These are phyloP conservation scores for Cladosporium austrohemisphaericum DNA, from an alignment of 2,329 filamentous ascomycete genomes.

Conservation along the genomic window DNA sequence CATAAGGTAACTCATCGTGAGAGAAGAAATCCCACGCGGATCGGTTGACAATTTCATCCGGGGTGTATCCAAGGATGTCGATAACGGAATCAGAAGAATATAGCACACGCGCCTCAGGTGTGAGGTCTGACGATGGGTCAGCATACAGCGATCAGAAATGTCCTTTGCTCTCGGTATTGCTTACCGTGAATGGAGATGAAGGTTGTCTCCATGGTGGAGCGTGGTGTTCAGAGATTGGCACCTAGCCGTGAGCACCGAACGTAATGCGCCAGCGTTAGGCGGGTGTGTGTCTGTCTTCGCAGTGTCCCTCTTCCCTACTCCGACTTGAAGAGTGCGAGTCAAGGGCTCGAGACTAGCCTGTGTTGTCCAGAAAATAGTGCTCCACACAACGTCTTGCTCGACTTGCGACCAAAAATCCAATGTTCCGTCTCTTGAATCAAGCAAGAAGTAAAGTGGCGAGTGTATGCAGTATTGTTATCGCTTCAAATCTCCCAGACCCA, in stretches of 20 bases:
- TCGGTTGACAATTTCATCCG: constrained; percentile 69
- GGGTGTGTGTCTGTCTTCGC: too few relatives aligned
- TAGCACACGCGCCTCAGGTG: constrained; percentile 70
- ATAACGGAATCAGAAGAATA: constrained; percentile 80
- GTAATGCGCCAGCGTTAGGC: neutral
- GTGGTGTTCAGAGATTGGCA: neutral
- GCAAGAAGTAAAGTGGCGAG: too few relatives aligned
- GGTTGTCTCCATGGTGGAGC: constrained; percentile 45
- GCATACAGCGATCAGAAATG: neutral
- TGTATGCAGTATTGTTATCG: too few relatives aligned
- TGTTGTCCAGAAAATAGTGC: too few relatives aligned
- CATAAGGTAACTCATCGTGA: constrained; percentile 72
- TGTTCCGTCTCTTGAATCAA: constrained; percentile 5
- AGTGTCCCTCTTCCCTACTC: too few relatives aligned
- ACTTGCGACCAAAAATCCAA: too few relatives aligned
- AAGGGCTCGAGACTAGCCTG: too few relatives aligned
- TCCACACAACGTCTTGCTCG: too few relatives aligned
- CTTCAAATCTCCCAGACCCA: too few relatives aligned
- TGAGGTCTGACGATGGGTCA: constrained; percentile 55
- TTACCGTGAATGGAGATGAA: constrained; percentile 90
- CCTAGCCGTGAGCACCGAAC: neutral
- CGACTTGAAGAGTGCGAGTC: neutral
- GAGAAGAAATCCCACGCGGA: constrained; percentile 87
- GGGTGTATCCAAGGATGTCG: constrained; percentile 76
- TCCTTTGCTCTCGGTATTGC: too few relatives aligned